These are phyloP conservation scores for Larix kaempferi DNA, from an alignment of 75 land plant genomes.

Conservation along the genomic window DNA sequence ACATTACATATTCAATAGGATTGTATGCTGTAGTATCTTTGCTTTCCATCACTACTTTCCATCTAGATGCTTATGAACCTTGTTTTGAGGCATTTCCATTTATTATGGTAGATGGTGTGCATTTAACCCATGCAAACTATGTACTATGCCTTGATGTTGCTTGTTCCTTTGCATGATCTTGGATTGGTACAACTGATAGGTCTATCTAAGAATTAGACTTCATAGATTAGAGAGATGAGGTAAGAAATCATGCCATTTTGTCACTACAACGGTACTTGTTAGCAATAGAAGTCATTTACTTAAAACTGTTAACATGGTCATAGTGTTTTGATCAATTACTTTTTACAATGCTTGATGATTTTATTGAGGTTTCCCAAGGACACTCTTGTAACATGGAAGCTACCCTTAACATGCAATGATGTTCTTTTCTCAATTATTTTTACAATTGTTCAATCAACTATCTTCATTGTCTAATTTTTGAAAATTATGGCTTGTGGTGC, in stretches of 20 bases:
- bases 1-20: constrained; percentile 64
- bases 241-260: constrained; percentile 46
- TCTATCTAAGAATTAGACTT: constrained; percentile 39
- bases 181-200: constrained; percentile 42
- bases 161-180: constrained; percentile 47
- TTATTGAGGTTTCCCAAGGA: constrained; percentile 40
- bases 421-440: no score
- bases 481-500: no score
- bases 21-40: constrained; percentile 81
- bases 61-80: constrained; percentile 65
- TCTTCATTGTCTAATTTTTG: no score
- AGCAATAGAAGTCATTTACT: constrained; percentile 30
- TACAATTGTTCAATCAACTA: no score
- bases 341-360: constrained; percentile 43
- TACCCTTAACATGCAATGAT: no score
- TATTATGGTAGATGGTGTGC: constrained; percentile 58
- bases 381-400: constrained; percentile 17
- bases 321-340: constrained; percentile 43
- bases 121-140: constrained; percentile 67
- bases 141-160: constrained; percentile 71
- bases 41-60: constrained; percentile 67
- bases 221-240: constrained; percentile 45
- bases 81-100: constrained; percentile 66
- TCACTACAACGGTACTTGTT: constrained; percentile 41
- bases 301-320: constrained; percentile 25